phyloP scores from a whole-genome alignment of 345 rosid species.

The Odontarrhena argentea region DNA sequence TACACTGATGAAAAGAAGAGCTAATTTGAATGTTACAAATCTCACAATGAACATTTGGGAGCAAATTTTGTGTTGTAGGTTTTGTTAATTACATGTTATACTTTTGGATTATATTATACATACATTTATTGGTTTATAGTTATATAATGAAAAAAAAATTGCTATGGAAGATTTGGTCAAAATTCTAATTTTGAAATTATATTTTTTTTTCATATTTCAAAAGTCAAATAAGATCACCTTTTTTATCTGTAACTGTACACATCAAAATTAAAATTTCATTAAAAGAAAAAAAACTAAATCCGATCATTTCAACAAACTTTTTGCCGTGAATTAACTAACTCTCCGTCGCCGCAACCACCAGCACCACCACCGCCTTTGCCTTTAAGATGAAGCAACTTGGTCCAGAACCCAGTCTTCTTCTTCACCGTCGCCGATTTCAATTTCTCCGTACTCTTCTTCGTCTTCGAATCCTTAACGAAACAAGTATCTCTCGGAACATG shows the following conservation, averaged over 20 bases:
- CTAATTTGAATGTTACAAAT: conserved; percentile 33
- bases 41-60: background rate
- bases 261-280: background rate
- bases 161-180: background rate
- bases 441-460: conserved; percentile 33
- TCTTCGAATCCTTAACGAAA: conserved; percentile 42
- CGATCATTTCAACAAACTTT: conserved; percentile 21
- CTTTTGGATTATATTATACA: conserved; percentile 25
- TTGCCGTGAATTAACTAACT: conserved; percentile 37
- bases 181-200: background rate
- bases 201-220: background rate
- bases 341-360: conserved; percentile 30
- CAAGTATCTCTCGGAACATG: conserved; percentile 44
- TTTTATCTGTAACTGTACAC: conserved; percentile 39
- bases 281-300: background rate
- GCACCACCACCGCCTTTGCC: conserved; percentile 43
- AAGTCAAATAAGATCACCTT: background rate
- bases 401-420: conserved; percentile 65
- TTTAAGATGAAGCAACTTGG: conserved; percentile 56
- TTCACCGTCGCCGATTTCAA: conserved; percentile 19
- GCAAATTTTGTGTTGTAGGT: conserved; percentile 29
- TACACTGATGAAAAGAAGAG: conserved; percentile 14
- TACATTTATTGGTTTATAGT: background rate
- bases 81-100: conserved; percentile 13
- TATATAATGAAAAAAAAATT: background rate